phyloP scores from a whole-genome alignment of 108 stramenopile genomes.

The Schizochytrium sp. region DNA sequence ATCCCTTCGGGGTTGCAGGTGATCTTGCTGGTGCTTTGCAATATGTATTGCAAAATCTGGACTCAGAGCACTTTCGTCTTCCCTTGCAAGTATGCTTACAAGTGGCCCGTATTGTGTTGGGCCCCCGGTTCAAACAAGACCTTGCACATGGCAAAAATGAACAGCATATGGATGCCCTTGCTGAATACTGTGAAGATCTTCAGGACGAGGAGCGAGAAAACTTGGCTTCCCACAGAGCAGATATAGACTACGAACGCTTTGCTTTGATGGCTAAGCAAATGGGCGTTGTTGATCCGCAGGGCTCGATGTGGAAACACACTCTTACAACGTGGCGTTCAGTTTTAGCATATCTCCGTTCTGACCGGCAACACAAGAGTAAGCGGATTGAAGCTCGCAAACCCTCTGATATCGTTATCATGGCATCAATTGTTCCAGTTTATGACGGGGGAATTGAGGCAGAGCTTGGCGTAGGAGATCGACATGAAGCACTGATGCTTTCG shows the following conservation, averaged over 20 bases:
- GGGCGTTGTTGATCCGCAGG: slow-evolving; percentile 4
- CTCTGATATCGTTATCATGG: background rate
- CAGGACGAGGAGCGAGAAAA: background rate
- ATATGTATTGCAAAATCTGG: background rate
- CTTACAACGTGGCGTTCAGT: slow-evolving; percentile 4
- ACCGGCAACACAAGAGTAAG: too few species aligned
- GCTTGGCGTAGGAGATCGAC: slow-evolving; percentile 40
- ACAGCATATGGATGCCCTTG: background rate
- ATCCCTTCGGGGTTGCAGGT: slow-evolving; percentile 6
- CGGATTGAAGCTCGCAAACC: background rate
- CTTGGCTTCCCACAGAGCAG: background rate
- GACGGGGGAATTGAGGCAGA: slow-evolving; percentile 30
- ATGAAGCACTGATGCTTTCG: slow-evolving; percentile 29
- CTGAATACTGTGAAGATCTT: slow-evolving; percentile 26
- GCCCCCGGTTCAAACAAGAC: background rate
- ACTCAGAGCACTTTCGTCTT: background rate
- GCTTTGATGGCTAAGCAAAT: slow-evolving; percentile 16
- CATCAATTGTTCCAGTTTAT: slow-evolving; percentile 36
- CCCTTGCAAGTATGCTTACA: slow-evolving; percentile 36
- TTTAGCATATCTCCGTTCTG: background rate
- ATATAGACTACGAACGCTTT: slow-evolving; percentile 27
- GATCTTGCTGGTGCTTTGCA: slow-evolving; percentile 27
- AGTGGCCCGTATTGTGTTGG: slow-evolving; percentile 20
- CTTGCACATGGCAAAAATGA: slow-evolving; percentile 27
- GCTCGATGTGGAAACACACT: slow-evolving; percentile 31